Evolutionary conservation across 495 filamentous ascomycete genomes (phyloP), one percentile per base, ranked within the genome.

Genomic region (Massariosphaeria phaeospora): DNA sequence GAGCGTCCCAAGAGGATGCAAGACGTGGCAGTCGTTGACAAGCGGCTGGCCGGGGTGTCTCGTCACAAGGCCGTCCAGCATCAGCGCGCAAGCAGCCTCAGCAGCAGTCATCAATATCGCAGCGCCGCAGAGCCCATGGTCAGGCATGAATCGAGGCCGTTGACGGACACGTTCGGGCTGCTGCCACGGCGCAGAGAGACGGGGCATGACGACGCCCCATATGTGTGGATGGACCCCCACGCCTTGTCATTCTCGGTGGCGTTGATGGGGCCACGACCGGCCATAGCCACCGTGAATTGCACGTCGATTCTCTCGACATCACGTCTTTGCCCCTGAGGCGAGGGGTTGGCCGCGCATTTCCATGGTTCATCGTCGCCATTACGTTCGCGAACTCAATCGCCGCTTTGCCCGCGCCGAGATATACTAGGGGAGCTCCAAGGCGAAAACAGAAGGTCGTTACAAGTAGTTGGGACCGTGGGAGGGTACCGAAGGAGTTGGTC

Each of bases 1-100:
- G 13, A n/a, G 15, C 15, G 11, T 20, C 8, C 10, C 24, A 6
- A 36, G 27, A 21, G 31, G 23, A 30, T 47, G 57, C 41, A 52
- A 64, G 61, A 64, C 61, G 61, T 64, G 61, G 61, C 61, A 59
- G 55, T 18, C 41, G 42, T 27, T 25, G 34, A 3, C 4, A 17
- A 33, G 12, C 4, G 21, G 25, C 27, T 10, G 48, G 11, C 30
- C 25, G 4, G 27, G 25, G 38, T 15, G 11, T 33, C 35, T 15
- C 36, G 30, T 61, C 51, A 52, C 44, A 61, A 48, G 52, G 40
- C 40, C 27, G 20, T 42, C 29, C 13, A 18, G 39, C 45, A 40
- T 48, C 43, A 38, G 43, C 57, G 36, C 45, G 13, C 30, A 38
- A 29, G 30, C 40, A 35, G 33, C 11, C 25, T 8, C 39, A 35